These are phyloP conservation scores for Rhynchosporium graminicola DNA, from an alignment of 2,329 filamentous ascomycete species.

Conservation along the genomic window DNA sequence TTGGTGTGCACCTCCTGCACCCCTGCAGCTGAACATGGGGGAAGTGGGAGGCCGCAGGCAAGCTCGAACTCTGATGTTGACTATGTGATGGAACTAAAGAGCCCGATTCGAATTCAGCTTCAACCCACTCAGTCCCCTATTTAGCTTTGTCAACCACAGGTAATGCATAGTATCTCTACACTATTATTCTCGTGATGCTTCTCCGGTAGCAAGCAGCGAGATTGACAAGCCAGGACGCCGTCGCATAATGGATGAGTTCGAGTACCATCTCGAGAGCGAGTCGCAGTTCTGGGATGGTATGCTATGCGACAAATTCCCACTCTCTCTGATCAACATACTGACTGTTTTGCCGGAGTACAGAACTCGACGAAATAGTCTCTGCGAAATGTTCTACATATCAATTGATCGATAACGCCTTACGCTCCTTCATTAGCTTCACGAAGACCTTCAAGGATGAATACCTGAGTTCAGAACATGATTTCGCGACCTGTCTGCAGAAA, in stretches of 20 bases:
- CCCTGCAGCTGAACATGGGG: not conserved
- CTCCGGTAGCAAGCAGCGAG: conserved; percentile 30
- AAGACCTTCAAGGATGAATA: conserved; percentile 75
- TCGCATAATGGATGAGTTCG: conserved; percentile 55
- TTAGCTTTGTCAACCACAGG: not conserved
- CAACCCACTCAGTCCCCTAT: not conserved
- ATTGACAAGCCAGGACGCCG: conserved; percentile 13
- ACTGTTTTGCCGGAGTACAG: conserved; percentile 45
- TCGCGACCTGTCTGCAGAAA: conserved; percentile 76
- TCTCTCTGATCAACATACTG: conserved; percentile 10
- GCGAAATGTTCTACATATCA: conserved; percentile 59
- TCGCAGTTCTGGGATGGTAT: conserved; percentile 88
- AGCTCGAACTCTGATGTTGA: conserved; percentile 7
- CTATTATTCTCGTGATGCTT: conserved; percentile 33
- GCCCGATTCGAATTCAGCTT: not conserved
- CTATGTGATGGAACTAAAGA: not conserved
- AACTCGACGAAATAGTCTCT: conserved; percentile 66
- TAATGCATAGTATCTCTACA: conserved; percentile 3
- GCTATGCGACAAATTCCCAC: conserved; percentile 33
- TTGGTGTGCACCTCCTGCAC: not conserved
- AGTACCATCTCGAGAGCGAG: conserved; percentile 74
- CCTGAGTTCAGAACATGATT: conserved; percentile 74
- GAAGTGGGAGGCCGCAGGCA: not conserved
- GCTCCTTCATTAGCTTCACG: conserved; percentile 79
- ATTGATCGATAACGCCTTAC: conserved; percentile 80